Conservation (phyloP, 345 rosid species). For the Eucalyptus grandis region DNA sequence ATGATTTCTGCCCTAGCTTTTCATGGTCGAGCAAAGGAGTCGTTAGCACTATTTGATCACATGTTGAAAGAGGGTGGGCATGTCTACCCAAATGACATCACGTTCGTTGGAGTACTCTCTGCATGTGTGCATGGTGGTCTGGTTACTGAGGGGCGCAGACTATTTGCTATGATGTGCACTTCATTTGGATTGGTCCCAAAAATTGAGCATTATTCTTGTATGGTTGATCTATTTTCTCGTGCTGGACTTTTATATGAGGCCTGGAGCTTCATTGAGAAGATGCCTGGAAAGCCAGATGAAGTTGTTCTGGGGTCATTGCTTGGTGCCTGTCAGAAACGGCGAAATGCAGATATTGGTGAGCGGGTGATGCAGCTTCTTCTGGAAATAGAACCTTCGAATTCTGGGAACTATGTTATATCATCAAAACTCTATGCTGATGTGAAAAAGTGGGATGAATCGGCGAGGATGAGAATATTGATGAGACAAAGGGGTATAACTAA, state of each 20-base stretch:
- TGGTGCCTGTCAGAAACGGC: constrained; percentile 71
- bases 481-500: constrained; percentile 50
- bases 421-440: constrained; percentile 63
- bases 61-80: constrained; percentile 27
- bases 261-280: constrained; percentile 63
- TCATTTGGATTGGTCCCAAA: constrained; percentile 67
- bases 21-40: constrained; percentile 62
- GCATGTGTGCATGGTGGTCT: constrained; percentile 92
- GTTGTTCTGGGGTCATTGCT: constrained; percentile 60
- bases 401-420: constrained; percentile 73
- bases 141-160: constrained; percentile 46
- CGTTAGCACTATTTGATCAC: constrained; percentile 42
- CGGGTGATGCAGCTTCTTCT: constrained; percentile 41
- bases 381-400: constrained; percentile 53
- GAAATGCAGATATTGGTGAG: constrained; percentile 35
- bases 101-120: constrained; percentile 70
- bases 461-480: constrained; percentile 66
- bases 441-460: constrained; percentile 72
- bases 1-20: constrained; percentile 80
- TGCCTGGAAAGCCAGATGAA: constrained; percentile 83
- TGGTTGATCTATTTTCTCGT: constrained; percentile 79
- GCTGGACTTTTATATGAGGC: constrained; percentile 67
- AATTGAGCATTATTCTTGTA: constrained; percentile 83
- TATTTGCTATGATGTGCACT: constrained; percentile 50
- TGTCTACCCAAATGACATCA: constrained; percentile 53